phyloP scores from a whole-genome alignment of 176 grass and related monocot genomes.

The Lolium rigidum region DNA sequence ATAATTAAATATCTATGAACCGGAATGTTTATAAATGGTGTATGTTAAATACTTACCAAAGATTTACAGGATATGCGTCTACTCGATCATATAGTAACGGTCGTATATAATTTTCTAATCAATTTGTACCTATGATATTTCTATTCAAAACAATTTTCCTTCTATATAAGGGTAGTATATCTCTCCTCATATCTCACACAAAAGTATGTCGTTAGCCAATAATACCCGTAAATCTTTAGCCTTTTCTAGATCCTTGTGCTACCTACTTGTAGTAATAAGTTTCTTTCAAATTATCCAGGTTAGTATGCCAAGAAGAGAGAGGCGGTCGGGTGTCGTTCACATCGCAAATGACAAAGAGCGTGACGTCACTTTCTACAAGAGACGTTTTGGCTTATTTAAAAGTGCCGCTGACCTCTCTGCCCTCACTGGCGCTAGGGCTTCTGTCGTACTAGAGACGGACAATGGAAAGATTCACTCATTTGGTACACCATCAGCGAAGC shows the following conservation, averaged over 20 bases:
- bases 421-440: neutral
- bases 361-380: neutral
- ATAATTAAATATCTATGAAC: neutral
- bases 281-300: neutral
- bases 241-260: neutral
- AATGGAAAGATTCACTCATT: neutral
- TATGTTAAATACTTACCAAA: neutral
- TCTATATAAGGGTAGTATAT: neutral
- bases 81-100: neutral
- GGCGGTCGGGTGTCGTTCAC: neutral
- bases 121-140: neutral
- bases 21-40: neutral
- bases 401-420: neutral
- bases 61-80: neutral
- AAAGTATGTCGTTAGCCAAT: neutral
- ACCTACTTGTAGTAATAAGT: neutral
- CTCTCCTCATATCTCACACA: neutral
- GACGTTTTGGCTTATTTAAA: neutral
- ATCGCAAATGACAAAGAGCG: neutral
- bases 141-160: neutral
- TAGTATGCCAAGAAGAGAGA: neutral
- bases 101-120: neutral
- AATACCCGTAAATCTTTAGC: neutral
- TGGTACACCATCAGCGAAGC: neutral
- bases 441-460: neutral